phyloP scores from a whole-genome alignment of 495 filamentous ascomycete genomes.

The Bacidia rubella region DNA sequence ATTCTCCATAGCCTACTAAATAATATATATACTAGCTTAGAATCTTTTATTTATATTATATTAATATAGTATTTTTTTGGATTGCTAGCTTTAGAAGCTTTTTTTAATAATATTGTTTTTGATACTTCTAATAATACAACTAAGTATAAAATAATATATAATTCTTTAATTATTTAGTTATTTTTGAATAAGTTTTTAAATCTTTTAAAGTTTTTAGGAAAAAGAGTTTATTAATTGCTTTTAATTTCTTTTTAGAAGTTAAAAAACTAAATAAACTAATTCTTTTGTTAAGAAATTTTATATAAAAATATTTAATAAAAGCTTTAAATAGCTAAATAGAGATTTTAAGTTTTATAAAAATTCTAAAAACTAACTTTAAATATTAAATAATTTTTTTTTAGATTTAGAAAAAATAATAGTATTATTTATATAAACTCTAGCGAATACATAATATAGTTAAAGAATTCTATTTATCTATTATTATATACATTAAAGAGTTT shows the following conservation, averaged over 20 bases:
- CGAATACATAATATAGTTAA: neutral
- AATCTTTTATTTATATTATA: no score
- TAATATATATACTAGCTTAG: no score
- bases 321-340: neutral
- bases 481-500: neutral
- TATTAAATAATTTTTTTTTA: neutral
- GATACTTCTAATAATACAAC: no score
- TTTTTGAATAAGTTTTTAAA: neutral
- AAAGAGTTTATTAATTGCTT: neutral
- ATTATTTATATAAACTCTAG: neutral
- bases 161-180: no score
- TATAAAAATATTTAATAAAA: no score
- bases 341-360: neutral
- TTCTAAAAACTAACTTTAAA: conserved; percentile 2
- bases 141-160: no score
- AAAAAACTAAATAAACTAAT: neutral
- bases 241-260: neutral
- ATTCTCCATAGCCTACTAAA: no score
- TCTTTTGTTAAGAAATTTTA: no score
- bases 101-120: no score
- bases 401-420: neutral
- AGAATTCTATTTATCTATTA: neutral
- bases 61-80: no score
- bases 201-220: no score
- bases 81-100: no score